Conservation (phyloP, 75 land plant species). For the Chamaecyparis obtusa region DNA sequence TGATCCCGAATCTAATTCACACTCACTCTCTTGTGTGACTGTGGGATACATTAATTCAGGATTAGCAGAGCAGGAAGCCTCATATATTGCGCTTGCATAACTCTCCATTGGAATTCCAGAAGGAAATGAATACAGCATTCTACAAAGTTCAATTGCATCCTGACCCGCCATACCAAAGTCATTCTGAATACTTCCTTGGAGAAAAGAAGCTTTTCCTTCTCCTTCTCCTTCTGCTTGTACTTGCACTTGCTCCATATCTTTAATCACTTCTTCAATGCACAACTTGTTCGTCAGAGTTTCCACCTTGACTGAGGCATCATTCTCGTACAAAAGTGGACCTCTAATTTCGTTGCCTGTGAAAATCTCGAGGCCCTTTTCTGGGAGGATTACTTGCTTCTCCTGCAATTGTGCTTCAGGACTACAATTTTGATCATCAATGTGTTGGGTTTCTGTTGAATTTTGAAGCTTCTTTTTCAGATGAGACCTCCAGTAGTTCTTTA, state of each 20-base stretch:
- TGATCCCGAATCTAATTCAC: background rate
- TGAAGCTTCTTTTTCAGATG: slow-evolving; percentile 1
- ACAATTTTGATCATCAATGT: background rate
- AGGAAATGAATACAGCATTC: background rate
- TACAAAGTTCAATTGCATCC: background rate
- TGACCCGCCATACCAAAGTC: background rate
- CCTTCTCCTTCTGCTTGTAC: no score
- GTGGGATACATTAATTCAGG: background rate
- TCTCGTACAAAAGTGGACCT: background rate
- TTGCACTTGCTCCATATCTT: background rate
- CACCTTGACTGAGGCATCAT: background rate
- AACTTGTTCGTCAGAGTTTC: background rate
- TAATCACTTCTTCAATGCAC: background rate
- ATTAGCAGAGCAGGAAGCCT: background rate
- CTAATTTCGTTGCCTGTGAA: background rate
- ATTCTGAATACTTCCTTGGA: background rate
- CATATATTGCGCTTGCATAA: background rate
- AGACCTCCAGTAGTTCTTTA: slow-evolving; percentile 3
- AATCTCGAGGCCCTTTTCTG: background rate
- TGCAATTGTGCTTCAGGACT: background rate
- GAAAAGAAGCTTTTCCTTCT: background rate
- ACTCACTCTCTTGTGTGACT: background rate
- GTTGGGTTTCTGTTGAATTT: background rate
- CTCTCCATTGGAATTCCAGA: slow-evolving; percentile 4
- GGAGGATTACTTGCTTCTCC: background rate